Evolutionary conservation across 2,329 filamentous ascomycete species (phyloP).

Genomic region (Penicillium sp.): DNA sequence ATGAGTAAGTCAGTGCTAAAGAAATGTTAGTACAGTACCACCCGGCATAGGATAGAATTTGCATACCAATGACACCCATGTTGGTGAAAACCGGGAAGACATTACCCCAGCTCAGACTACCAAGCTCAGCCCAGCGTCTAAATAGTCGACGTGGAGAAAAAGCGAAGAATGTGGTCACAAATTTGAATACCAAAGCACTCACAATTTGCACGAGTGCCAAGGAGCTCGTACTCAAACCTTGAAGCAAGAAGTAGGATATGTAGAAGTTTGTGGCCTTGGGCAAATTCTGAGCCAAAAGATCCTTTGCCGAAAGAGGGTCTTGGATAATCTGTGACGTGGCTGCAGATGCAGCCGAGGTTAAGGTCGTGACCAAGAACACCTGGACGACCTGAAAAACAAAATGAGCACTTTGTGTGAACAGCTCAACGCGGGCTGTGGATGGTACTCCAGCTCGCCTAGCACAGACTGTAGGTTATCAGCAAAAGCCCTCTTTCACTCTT

Average conservation of each 20-base stretch:
- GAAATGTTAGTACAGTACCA: constrained; percentile 8
- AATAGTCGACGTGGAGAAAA: constrained; percentile 75
- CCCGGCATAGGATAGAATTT: neutral
- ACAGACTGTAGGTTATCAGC: constrained; percentile 57
- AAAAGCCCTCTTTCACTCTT: neutral
- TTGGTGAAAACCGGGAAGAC: constrained; percentile 78
- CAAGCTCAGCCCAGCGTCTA: constrained; percentile 72
- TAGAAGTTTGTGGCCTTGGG: constrained; percentile 94
- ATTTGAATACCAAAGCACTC: constrained; percentile 72
- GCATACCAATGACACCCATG: constrained; percentile 77
- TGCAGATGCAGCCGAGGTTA: constrained; percentile 79
- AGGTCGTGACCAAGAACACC: constrained; percentile 84
- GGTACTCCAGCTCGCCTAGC: constrained; percentile 81
- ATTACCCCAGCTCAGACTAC: constrained; percentile 82
- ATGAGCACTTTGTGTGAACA: constrained; percentile 89
- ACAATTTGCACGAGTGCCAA: constrained; percentile 72
- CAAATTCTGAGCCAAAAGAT: constrained; percentile 72
- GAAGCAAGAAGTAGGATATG: constrained; percentile 91
- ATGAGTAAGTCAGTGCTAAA: constrained; percentile 80
- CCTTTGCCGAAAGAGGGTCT: constrained; percentile 66
- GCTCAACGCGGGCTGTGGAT: constrained; percentile 76
- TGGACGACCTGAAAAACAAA: constrained; percentile 76
- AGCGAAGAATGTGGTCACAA: constrained; percentile 74
- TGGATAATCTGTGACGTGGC: constrained; percentile 68
- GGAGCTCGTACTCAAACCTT: constrained; percentile 78